These are phyloP conservation scores for Eucalyptus coolabah DNA, from an alignment of 345 rosid species.

Conservation along the genomic window DNA sequence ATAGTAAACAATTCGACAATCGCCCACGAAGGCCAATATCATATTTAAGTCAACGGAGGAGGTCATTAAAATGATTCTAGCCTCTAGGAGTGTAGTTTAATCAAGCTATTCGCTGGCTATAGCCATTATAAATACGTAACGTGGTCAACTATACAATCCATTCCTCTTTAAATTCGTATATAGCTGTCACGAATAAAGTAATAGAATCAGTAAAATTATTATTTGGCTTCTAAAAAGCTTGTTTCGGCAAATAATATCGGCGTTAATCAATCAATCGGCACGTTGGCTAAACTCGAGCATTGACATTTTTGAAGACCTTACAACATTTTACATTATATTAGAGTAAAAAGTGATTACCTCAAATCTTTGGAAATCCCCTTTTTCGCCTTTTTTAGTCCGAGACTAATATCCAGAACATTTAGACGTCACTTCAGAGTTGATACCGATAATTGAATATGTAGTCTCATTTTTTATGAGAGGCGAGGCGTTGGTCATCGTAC, in stretches of 20 bases:
- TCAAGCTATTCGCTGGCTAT: neutral
- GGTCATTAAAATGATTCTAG: neutral
- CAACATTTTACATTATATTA: neutral
- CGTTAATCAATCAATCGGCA: neutral
- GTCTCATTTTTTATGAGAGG: neutral
- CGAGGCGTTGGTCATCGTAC: neutral
- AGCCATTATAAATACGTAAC: neutral
- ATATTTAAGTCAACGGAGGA: neutral
- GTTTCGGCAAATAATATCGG: neutral
- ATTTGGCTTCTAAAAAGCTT: neutral
- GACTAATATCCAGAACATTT: neutral
- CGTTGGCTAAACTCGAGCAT: neutral
- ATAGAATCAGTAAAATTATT: neutral
- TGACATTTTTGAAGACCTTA: neutral
- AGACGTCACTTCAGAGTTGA: neutral
- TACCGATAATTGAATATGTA: neutral
- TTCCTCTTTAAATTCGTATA: neutral
- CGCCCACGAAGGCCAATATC: neutral
- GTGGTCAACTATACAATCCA: neutral
- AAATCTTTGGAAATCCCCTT: neutral
- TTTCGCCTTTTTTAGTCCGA: neutral
- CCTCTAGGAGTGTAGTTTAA: neutral
- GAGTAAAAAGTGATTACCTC: neutral
- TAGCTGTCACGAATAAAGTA: neutral
- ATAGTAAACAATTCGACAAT: neutral